Percentiles rank a stretch among this genome's conserved stretches.
These are phyloP conservation scores for Spathaspora boniae DNA, from an alignment of 805 yeast genomes.

Conservation along the genomic window DNA sequence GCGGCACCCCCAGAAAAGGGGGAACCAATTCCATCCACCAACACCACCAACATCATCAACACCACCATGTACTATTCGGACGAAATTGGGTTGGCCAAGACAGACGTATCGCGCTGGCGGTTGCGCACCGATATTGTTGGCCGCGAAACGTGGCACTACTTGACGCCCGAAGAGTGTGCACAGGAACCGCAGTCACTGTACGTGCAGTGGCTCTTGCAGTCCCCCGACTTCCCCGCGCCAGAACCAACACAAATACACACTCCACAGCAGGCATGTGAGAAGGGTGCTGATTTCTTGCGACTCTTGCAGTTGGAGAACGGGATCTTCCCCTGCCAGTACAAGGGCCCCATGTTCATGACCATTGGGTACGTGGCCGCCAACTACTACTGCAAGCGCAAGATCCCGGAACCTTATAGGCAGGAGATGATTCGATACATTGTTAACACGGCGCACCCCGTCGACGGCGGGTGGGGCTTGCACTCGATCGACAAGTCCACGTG, in stretches of 20 bases:
- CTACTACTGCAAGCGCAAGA: slow-evolving; percentile 64
- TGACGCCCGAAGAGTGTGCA: slow-evolving; percentile 32
- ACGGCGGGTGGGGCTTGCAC: slow-evolving; percentile 99
- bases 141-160: slow-evolving; percentile 76
- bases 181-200: slow-evolving; percentile 50
- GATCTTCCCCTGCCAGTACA: slow-evolving; percentile 85
- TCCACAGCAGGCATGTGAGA: slow-evolving; percentile 60
- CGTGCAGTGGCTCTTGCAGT: slow-evolving; percentile 53
- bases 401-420: slow-evolving; percentile 58
- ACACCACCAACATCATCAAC: background rate
- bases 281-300: slow-evolving; percentile 70
- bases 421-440: slow-evolving; percentile 84
- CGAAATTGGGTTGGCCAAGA: slow-evolving; percentile 55
- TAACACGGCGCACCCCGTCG: slow-evolving; percentile 94
- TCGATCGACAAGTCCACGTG: slow-evolving; percentile 90
- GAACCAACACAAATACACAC: slow-evolving; percentile 37
- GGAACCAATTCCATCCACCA: no score
- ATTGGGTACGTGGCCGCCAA: slow-evolving; percentile 79
- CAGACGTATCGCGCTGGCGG: slow-evolving; percentile 77
- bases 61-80: slow-evolving; percentile 57
- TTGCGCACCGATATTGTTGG: slow-evolving; percentile 69
- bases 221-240: slow-evolving; percentile 35
- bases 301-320: slow-evolving; percentile 82
- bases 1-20: no score
- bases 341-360: slow-evolving; percentile 97